These are phyloP conservation scores for Rhododendron williamsianum DNA, from an alignment of 148 eudicot genomes.

Conservation along the genomic window DNA sequence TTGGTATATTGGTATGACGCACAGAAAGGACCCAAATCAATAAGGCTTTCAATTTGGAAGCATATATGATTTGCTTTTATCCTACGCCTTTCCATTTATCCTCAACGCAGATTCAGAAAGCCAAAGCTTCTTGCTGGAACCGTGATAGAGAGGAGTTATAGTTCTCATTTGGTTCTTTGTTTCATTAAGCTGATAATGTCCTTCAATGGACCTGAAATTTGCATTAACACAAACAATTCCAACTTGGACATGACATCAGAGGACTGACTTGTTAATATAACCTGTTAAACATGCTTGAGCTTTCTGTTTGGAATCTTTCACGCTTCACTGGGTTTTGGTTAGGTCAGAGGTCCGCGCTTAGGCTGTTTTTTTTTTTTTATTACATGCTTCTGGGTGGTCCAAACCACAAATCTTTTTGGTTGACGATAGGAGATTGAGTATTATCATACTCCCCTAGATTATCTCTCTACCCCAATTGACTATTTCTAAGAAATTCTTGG, in stretches of 20 bases:
- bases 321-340: neutral
- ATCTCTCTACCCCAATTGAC: neutral
- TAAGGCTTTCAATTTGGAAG: neutral
- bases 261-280: neutral
- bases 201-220: neutral
- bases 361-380: neutral
- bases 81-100: neutral
- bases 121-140: neutral
- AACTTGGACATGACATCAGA: neutral
- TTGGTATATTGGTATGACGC: neutral
- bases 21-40: neutral
- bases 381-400: neutral
- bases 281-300: neutral
- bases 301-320: neutral
- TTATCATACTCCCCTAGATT: neutral
- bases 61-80: neutral
- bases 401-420: neutral
- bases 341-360: neutral
- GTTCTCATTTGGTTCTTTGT: neutral
- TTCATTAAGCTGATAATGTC: neutral
- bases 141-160: neutral
- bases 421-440: neutral
- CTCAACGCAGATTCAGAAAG: neutral
- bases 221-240: neutral
- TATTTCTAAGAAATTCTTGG: neutral